Base-by-base conservation (phyloP, 306 rosid species). In the Castanospermum australe region DNA sequence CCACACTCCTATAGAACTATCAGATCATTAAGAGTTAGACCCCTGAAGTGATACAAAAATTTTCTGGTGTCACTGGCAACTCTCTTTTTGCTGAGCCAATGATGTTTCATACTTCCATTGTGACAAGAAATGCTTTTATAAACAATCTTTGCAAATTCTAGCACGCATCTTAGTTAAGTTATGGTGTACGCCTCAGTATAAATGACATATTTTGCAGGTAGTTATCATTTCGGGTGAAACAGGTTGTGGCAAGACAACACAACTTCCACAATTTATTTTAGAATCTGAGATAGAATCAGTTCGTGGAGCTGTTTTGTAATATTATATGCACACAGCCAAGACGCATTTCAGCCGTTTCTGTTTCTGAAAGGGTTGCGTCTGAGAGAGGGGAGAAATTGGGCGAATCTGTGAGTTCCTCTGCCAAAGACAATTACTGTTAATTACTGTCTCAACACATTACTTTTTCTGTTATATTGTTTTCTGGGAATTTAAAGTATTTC, bases 191-290 rank as follows among this genome's bases (percentile, higher is more conserved):
- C n/a, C n/a, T n/a, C n/a, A n/a, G n/a, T n/a, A n/a, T 56, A 21
- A 67, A 30, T 61, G 47, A 6, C 54, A 47, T 63, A 50, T n/a
- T 76, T 35, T 84, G 79, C 85, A 93, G 98, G 97, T 96, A 77
- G 81, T 88, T 54, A 80, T 91, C 77, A 82, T 96, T 80, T 96
- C 99, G n/a, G 99, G 99, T 42, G 88, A 96, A 91, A 96, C 99
- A 77, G 98, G 99, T 64, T 96, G 99, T 87, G 98, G 99, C 63
- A 96, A 96, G 90, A 96, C 99, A 71, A 96, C 99, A 10, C 99
- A 96, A 89, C 87, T 96, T 86, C 97, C 99, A 71, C 99, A 96
- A 74, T 91, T 91, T 85, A 90, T 96, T 90, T 85, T 96, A 61
- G 99, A 96, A 83, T 88, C 96, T 51, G 98, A 90, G 90, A 82